Conservation (phyloP, 768 basidiomycete species). For the Collybia sp. region DNA sequence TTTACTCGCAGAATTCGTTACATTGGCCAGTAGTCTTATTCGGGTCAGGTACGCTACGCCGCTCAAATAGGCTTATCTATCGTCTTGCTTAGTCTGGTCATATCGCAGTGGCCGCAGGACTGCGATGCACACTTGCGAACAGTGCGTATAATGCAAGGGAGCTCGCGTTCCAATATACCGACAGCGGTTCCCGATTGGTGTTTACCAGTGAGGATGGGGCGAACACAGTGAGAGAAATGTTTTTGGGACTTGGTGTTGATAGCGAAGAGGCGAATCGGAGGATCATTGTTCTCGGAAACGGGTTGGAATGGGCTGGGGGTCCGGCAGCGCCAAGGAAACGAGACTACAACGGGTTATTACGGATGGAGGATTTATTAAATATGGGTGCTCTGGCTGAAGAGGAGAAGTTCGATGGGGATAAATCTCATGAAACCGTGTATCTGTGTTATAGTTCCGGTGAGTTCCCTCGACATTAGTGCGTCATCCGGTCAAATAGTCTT, state of each 20-base stretch:
- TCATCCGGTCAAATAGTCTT: conserved; percentile 5
- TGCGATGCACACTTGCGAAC: conserved; percentile 71
- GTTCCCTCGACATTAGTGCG: not conserved
- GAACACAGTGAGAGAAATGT: conserved; percentile 48
- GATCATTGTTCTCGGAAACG: conserved; percentile 53
- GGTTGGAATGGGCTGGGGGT: conserved; percentile 41
- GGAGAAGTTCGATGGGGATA: conserved; percentile 47
- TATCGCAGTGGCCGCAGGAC: conserved; percentile 51
- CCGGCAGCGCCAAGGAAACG: conserved; percentile 19
- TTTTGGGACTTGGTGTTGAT: conserved; percentile 43
- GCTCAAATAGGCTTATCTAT: no score
- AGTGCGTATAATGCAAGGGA: conserved; percentile 65
- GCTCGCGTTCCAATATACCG: conserved; percentile 64
- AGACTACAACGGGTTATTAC: conserved; percentile 25
- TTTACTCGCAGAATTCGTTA: conserved; percentile 69
- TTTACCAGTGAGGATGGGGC: conserved; percentile 64
- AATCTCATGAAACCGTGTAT: conserved; percentile 54
- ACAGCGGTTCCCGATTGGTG: conserved; percentile 60
- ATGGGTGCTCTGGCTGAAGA: conserved; percentile 45
- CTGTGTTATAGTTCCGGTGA: conserved; percentile 54
- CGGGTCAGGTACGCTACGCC: conserved; percentile 31
- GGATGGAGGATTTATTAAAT: conserved; percentile 45
- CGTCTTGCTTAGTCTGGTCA: no score
- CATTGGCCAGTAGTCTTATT: conserved; percentile 43
- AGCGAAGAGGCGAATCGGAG: conserved; percentile 43